Conservation (phyloP, 345 rosid species). For the Camelina neglecta region DNA sequence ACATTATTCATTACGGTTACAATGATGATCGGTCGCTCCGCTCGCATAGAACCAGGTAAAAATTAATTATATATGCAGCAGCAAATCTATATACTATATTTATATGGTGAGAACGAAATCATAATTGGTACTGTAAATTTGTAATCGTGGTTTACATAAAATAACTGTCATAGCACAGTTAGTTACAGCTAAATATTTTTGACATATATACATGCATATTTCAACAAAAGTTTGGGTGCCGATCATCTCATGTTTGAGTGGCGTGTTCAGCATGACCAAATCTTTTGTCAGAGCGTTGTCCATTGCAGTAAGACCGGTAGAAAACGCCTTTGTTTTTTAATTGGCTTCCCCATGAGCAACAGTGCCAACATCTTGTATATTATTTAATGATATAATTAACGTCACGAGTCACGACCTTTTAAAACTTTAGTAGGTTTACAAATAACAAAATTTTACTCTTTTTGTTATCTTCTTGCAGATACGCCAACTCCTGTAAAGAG, state of each 20-base stretch:
- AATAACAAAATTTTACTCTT: neutral
- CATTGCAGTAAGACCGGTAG: neutral
- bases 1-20: neutral
- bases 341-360: neutral
- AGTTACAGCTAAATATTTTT: neutral
- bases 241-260: constrained; percentile 4
- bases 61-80: neutral
- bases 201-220: neutral
- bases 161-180: neutral
- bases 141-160: neutral
- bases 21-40: too few relatives aligned
- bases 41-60: too few relatives aligned
- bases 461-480: neutral
- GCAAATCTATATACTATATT: neutral
- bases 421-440: neutral
- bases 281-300: neutral
- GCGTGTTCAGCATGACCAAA: constrained; percentile 14
- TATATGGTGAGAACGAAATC: neutral
- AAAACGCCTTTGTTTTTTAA: neutral
- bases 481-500: neutral
- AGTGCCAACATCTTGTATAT: neutral
- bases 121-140: neutral
- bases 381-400: neutral
- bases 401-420: neutral
- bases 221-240: constrained; percentile 5